Evolutionary conservation across 345 rosid genomes (phyloP).

Genomic region (Syzygium grande): DNA sequence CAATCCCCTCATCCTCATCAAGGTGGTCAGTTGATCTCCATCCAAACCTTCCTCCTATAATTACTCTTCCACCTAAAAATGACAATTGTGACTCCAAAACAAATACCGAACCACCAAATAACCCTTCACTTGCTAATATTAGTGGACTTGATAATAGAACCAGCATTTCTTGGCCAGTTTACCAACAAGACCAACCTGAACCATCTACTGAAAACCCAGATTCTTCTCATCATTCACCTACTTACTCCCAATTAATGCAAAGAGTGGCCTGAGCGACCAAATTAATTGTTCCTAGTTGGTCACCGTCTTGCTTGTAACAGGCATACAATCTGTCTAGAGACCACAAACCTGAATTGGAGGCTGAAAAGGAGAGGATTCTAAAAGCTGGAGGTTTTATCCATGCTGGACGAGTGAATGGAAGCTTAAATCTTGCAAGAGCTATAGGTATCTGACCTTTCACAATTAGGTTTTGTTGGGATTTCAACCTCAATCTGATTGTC

Average conservation of each 20-base stretch:
- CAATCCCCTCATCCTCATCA: too few species aligned
- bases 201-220: too few species aligned
- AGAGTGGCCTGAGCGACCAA: not conserved
- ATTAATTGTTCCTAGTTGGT: not conserved
- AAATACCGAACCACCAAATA: too few species aligned
- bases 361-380: slow-evolving; percentile 82
- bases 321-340: slow-evolving; percentile 94
- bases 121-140: too few species aligned
- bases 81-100: too few species aligned
- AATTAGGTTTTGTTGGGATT: not conserved
- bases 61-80: too few species aligned
- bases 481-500: not conserved
- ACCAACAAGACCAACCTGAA: too few species aligned
- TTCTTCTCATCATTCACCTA: too few species aligned
- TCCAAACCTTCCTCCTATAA: too few species aligned
- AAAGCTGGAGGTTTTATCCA: slow-evolving; percentile 99
- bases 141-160: too few species aligned
- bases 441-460: slow-evolving; percentile 44
- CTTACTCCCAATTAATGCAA: not conserved
- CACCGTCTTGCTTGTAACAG: slow-evolving; percentile 7
- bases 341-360: slow-evolving; percentile 95
- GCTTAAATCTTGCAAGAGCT: slow-evolving; percentile 96
- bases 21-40: too few species aligned
- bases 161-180: too few species aligned
- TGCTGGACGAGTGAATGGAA: slow-evolving; percentile 88